Evolutionary conservation across 2,329 filamentous ascomycete species (phyloP).

Genomic region (Sordariomycetes sp.): DNA sequence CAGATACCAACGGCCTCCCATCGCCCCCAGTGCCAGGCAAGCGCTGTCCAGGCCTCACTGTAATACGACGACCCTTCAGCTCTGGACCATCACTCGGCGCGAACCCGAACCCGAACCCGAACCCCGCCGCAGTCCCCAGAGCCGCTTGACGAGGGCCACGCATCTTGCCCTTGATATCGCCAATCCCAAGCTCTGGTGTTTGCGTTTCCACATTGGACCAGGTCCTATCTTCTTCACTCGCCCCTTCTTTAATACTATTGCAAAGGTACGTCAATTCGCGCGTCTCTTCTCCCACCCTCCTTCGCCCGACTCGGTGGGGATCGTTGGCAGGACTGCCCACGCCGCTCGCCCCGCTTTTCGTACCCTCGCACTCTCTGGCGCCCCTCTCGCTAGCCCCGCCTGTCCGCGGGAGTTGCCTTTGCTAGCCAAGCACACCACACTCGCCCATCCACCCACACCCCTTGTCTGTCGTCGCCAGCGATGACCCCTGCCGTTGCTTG

Average conservation of each 20-base stretch:
- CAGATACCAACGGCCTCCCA: neutral
- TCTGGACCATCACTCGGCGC: neutral
- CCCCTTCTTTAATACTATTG: neutral
- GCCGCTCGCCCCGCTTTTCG: conserved; percentile 3
- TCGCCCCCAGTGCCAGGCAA: neutral
- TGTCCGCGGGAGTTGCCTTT: neutral
- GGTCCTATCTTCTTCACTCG: neutral
- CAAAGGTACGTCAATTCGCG: neutral
- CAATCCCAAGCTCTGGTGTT: neutral
- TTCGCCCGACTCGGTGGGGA: neutral
- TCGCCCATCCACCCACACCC: neutral
- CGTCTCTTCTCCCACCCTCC: neutral
- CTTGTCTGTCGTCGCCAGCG: neutral
- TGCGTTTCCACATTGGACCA: neutral
- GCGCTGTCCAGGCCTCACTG: neutral
- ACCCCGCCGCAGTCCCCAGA: neutral
- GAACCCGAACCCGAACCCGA: neutral
- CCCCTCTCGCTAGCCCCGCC: neutral
- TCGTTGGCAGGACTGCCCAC: neutral
- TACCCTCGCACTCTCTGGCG: neutral
- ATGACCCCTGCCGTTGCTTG: conserved; percentile 3
- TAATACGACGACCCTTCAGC: neutral
- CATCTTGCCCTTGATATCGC: neutral
- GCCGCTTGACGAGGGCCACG: neutral
- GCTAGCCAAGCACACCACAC: conserved; percentile 4